Evolutionary conservation across 306 rosid genomes (phyloP).

Genomic region (Clitoria ternatea): DNA sequence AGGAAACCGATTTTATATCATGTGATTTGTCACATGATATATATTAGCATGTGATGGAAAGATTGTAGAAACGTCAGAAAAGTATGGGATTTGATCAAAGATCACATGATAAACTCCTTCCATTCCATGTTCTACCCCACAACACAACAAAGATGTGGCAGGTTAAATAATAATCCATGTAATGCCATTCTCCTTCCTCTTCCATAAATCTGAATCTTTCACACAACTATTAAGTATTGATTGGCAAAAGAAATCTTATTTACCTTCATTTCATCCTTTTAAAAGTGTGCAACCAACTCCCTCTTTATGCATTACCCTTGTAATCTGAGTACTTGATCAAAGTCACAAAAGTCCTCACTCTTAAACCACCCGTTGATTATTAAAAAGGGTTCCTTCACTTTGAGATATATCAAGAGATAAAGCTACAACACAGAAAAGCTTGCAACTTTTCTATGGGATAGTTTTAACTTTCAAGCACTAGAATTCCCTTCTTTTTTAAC

Average conservation of each 20-base stretch:
- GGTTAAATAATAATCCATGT: slow-evolving; percentile 19
- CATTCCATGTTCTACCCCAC: slow-evolving; percentile 46
- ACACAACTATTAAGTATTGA: slow-evolving; percentile 5
- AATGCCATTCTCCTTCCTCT: slow-evolving; percentile 15
- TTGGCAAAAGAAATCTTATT: slow-evolving; percentile 4
- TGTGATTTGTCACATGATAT: slow-evolving; percentile 62
- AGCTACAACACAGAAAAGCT: slow-evolving; percentile 26
- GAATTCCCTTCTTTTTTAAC: background rate
- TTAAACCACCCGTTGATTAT: slow-evolving; percentile 2
- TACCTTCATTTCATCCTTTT: slow-evolving; percentile 6
- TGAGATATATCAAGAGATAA: slow-evolving; percentile 11
- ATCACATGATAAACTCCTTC: slow-evolving; percentile 67
- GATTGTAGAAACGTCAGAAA: slow-evolving; percentile 41
- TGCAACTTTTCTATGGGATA: slow-evolving; percentile 23
- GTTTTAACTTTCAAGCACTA: background rate
- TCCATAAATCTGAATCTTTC: slow-evolving; percentile 36
- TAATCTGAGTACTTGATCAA: no score
- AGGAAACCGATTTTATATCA: slow-evolving; percentile 42
- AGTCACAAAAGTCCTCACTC: slow-evolving; percentile 5
- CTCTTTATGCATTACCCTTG: background rate
- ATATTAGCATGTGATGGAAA: slow-evolving; percentile 33
- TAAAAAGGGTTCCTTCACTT: slow-evolving; percentile 7
- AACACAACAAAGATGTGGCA: slow-evolving; percentile 37
- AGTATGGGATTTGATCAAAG: slow-evolving; percentile 36
- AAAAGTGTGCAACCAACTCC: background rate